Evolutionary conservation across 352 stramenopile genomes (phyloP).

Genomic region (Thalassiosira exigua): DNA sequence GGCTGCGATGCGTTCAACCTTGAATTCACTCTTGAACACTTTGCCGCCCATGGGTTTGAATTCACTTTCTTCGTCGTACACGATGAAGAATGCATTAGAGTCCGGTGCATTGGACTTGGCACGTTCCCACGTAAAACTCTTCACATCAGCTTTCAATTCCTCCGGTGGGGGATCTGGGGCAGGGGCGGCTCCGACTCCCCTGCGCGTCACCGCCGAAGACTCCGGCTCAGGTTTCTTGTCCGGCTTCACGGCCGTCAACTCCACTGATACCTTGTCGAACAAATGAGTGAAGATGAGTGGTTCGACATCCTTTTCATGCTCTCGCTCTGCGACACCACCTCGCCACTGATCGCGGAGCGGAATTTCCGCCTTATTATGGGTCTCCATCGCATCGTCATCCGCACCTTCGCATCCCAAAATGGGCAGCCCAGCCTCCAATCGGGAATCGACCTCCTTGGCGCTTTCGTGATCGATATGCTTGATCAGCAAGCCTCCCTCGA

Average conservation of each 20-base stretch:
- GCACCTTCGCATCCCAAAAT: slow-evolving; percentile 31
- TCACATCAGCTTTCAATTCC: slow-evolving; percentile 18
- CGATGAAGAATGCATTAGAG: slow-evolving; percentile 68
- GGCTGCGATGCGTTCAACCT: slow-evolving; percentile 59
- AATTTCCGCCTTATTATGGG: slow-evolving; percentile 16
- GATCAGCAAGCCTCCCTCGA: slow-evolving; percentile 79
- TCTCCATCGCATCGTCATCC: neutral
- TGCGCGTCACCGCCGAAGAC: slow-evolving; percentile 18
- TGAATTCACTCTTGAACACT: slow-evolving; percentile 39
- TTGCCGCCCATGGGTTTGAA: slow-evolving; percentile 35
- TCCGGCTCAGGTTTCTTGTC: slow-evolving; percentile 9
- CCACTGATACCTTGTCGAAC: slow-evolving; percentile 75
- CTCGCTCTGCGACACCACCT: slow-evolving; percentile 50
- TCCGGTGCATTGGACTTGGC: slow-evolving; percentile 47
- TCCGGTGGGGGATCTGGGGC: neutral
- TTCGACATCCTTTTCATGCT: slow-evolving; percentile 58
- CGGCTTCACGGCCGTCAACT: slow-evolving; percentile 56
- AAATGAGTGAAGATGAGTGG: slow-evolving; percentile 76
- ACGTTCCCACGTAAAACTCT: slow-evolving; percentile 59
- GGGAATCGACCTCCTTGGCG: slow-evolving; percentile 55
- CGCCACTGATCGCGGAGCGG: slow-evolving; percentile 50
- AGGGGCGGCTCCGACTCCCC: slow-evolving; percentile 15
- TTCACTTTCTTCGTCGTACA: slow-evolving; percentile 51
- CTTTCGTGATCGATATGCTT: slow-evolving; percentile 71
- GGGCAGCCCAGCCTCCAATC: slow-evolving; percentile 33